Base-by-base conservation (phyloP, 768 basidiomycete species). In the Calocybe cyanea region DNA sequence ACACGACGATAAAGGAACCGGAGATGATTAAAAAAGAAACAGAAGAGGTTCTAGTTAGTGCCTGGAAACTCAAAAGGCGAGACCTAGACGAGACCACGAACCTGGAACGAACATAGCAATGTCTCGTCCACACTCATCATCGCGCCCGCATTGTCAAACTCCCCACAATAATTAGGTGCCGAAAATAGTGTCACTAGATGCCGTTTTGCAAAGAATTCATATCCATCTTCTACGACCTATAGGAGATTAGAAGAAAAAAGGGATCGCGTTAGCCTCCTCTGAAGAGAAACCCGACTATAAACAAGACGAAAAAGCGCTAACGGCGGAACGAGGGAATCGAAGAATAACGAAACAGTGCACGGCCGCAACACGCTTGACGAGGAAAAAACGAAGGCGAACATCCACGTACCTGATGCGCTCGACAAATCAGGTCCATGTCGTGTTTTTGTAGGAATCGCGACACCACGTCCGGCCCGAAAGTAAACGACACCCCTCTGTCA, bases 101-200 rank as follows among this genome's bases (percentile, higher is more conserved):
- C 92, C 71, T 97, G 95, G 91, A 98, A 97, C 7, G 94, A 97
- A 70, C 95, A 97, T 53, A 98, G 66, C 54, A 98, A 66, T 7
- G 95, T 96, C 69, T 97, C 95, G 59, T 97, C 95, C 34, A 99
- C 95, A 59, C 90, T 93, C 95, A 98, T 99, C 95, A 99, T 99
- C 25, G 95, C 95, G 30, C 95, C 95, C 3, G 95, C 94, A 65
- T 99, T 99, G 67, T 99, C 95, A 60, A 99, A 99, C 72, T 98
- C 89, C 53, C 92, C 88, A 57, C 87, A 91, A 60, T 92, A 91
- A 72, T 92, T 91, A 48, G 95, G 95, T 41, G 95, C 95, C 18
- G 92, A 95, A 73, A 98, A 98, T 36, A 98, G 66, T 34, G 95
- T 98, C 54, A 98, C 95, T 55, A 98, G 69, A 71, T 95, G 93